A percentile compares a stretch with the other conserved stretches of the same genome.
These are phyloP conservation scores for Spatholobus suberectus DNA, from an alignment of 306 rosid species.

Conservation along the genomic window DNA sequence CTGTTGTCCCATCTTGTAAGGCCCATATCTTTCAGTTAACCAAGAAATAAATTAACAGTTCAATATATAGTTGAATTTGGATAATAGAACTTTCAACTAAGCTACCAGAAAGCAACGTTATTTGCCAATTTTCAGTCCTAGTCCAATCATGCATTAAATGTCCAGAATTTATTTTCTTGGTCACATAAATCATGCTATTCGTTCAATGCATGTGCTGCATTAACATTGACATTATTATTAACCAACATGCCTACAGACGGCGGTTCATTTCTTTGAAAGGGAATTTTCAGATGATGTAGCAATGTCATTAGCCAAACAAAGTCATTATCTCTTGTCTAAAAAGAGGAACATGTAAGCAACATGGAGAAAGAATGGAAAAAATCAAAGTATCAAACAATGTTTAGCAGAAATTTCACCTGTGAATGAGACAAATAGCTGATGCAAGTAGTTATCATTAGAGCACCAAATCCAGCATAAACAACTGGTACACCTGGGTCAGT, in stretches of 20 bases:
- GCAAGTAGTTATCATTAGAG: constrained; percentile 97
- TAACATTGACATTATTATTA: too few species aligned
- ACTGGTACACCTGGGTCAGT: constrained; percentile 94
- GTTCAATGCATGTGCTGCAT: constrained; percentile 3
- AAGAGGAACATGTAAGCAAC: not conserved
- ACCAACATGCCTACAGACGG: too few species aligned
- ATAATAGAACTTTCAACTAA: constrained; percentile 1
- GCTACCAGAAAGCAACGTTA: constrained; percentile 14
- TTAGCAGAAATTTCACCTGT: constrained; percentile 57
- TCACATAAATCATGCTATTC: constrained; percentile 1
- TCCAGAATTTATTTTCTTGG: not conserved
- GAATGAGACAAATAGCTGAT: constrained; percentile 93
- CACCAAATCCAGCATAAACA: constrained; percentile 98
- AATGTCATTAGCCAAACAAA: constrained; percentile 23
- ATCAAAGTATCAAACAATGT: not conserved
- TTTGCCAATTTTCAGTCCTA: not conserved
- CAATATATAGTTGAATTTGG: constrained; percentile 12
- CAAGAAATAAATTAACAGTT: constrained; percentile 34
- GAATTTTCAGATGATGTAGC: constrained; percentile 13
- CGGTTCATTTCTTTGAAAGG: constrained; percentile 19
- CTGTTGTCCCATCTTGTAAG: constrained; percentile 88
- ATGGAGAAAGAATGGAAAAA: constrained; percentile 24
- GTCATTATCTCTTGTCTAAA: not conserved
- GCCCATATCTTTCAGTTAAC: constrained; percentile 83
- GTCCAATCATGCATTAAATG: not conserved